Percentiles rank a stretch among this genome's conserved stretches.
phyloP scores from a whole-genome alignment of 2,329 filamentous ascomycete genomes.

The Fusarium sororula region DNA sequence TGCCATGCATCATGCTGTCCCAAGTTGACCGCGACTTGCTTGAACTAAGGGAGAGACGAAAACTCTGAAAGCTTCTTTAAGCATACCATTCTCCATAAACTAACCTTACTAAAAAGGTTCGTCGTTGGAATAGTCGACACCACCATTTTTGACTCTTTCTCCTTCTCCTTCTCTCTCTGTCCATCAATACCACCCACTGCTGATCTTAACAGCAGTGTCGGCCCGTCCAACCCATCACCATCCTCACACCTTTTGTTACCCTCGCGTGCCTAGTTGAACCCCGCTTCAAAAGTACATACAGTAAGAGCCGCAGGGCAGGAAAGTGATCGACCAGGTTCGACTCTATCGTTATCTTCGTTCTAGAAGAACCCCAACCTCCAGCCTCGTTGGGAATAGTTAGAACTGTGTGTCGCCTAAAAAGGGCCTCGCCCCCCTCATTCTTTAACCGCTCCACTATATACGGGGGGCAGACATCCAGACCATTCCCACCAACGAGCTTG shows the following conservation, averaged over 20 bases:
- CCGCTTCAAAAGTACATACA: slow-evolving; percentile 10
- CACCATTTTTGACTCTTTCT: not conserved
- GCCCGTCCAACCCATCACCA: slow-evolving; percentile 31
- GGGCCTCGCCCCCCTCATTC: slow-evolving; percentile 4
- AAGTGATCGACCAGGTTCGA: slow-evolving; percentile 15
- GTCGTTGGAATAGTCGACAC: slow-evolving; percentile 14
- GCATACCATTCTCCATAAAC: slow-evolving; percentile 25
- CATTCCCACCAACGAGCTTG: slow-evolving; percentile 37
- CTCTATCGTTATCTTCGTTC: slow-evolving; percentile 18
- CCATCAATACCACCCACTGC: slow-evolving; percentile 6
- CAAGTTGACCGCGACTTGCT: not conserved
- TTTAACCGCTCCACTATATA: slow-evolving; percentile 21
- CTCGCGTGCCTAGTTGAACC: not conserved
- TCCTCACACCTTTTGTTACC: slow-evolving; percentile 14
- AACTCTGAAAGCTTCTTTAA: slow-evolving; percentile 27
- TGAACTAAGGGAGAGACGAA: not conserved
- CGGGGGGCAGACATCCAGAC: slow-evolving; percentile 31
- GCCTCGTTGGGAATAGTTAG: slow-evolving; percentile 32
- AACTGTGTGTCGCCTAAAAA: slow-evolving; percentile 27
- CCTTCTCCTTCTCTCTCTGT: not conserved
- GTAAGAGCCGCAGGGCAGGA: slow-evolving; percentile 28
- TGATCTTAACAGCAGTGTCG: slow-evolving; percentile 19
- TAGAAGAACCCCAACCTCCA: slow-evolving; percentile 33
- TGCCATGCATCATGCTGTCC: not conserved
- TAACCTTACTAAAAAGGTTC: slow-evolving; percentile 34